Conservation (phyloP, 176 grass and related monocot genomes). For the Ensete glaucum region DNA sequence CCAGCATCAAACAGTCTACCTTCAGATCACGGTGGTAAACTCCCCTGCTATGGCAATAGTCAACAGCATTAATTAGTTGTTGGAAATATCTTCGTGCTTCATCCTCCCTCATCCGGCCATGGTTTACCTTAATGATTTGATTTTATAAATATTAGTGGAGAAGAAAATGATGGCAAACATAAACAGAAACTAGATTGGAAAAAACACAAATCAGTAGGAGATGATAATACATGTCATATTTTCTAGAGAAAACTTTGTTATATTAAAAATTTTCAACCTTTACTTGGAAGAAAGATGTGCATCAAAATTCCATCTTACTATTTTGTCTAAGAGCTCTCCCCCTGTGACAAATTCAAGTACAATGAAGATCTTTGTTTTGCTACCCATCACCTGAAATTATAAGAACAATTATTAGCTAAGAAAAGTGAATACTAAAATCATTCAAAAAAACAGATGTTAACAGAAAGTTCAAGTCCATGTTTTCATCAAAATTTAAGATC, state of each 20-base stretch:
- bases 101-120: slow-evolving; percentile 85
- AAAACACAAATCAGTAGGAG: neutral
- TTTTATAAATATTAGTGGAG: slow-evolving; percentile 12
- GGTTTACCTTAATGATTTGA: slow-evolving; percentile 54
- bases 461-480: neutral
- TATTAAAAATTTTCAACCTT: neutral
- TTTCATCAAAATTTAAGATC: no score
- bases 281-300: neutral
- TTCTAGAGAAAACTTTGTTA: neutral
- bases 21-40: slow-evolving; percentile 98
- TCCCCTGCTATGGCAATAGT: slow-evolving; percentile 98
- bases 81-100: slow-evolving; percentile 95
- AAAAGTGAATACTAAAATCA: neutral
- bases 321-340: slow-evolving; percentile 97
- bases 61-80: slow-evolving; percentile 85
- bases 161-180: slow-evolving; percentile 2
- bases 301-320: slow-evolving; percentile 47
- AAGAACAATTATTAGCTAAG: slow-evolving; percentile 24
- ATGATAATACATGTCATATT: neutral
- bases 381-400: slow-evolving; percentile 88
- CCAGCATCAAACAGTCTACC: slow-evolving; percentile 24
- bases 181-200: neutral
- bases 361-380: slow-evolving; percentile 92
- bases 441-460: neutral
- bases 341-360: slow-evolving; percentile 94